These are phyloP conservation scores for Fragaria vesca DNA, from an alignment of 306 rosid genomes.

Conservation along the genomic window DNA sequence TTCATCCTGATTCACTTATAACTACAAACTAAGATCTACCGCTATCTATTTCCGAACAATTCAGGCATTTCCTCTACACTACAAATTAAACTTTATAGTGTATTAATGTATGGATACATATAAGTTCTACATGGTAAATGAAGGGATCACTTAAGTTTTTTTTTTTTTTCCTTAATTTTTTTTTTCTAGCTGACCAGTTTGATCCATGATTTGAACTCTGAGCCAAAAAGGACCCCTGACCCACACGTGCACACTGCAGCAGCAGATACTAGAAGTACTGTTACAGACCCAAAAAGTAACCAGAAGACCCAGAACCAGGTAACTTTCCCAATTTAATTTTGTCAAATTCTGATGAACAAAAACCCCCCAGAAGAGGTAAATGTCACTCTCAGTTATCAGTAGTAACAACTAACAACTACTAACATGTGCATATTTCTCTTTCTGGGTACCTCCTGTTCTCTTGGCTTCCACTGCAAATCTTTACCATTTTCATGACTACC, in stretches of 20 bases:
- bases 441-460: neutral
- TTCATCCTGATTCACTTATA: neutral
- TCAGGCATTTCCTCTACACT: no score
- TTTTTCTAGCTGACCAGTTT: neutral
- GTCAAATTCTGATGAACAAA: neutral
- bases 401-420: neutral
- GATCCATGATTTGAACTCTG: neutral
- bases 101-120: neutral
- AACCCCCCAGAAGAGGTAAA: neutral
- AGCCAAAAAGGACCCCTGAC: neutral
- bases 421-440: neutral
- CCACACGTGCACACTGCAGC: neutral
- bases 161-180: neutral
- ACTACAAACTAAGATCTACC: neutral
- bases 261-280: neutral
- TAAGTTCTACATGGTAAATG: neutral
- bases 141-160: neutral
- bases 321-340: neutral
- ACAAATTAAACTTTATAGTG: no score
- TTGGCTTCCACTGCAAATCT: neutral
- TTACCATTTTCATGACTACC: neutral
- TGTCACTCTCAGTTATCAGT: neutral
- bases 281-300: neutral
- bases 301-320: neutral
- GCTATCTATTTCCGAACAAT: neutral